Evolutionary conservation across 208 protist genomes (phyloP).

Genomic region (Leishmania gerbilli): DNA sequence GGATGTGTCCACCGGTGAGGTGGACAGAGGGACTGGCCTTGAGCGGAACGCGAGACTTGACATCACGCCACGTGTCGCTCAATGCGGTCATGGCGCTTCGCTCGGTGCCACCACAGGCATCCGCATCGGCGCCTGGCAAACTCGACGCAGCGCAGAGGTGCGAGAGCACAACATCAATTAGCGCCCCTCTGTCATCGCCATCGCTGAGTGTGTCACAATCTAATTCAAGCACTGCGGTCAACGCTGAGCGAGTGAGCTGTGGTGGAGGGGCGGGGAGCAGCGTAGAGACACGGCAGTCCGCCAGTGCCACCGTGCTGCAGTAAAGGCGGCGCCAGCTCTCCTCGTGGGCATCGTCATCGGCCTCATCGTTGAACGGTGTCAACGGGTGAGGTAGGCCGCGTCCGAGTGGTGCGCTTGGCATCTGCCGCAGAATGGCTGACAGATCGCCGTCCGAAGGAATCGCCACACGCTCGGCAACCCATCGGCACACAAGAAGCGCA

Average conservation of each 20-base stretch:
- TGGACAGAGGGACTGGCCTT: neutral
- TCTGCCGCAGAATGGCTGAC: conserved; percentile 3
- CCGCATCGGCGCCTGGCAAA: neutral
- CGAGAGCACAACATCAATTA: neutral
- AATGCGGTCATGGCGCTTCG: neutral
- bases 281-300: conserved; percentile 5
- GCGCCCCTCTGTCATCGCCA: neutral
- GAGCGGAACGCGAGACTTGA: neutral
- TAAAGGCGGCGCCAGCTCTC: neutral
- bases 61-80: neutral
- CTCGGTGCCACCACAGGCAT: neutral
- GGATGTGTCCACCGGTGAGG: neutral
- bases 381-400: neutral
- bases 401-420: neutral
- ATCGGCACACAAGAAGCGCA: conserved; percentile 8
- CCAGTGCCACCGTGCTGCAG: neutral
- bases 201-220: neutral
- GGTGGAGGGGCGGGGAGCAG: neutral
- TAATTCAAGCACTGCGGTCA: neutral
- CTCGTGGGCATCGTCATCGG: neutral
- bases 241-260: neutral
- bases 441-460: conserved; percentile 3
- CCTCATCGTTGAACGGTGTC: too few relatives aligned
- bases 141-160: conserved; percentile 1
- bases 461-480: conserved; percentile 6